These are phyloP conservation scores for Lithocarpus polystachyus DNA, from an alignment of 306 rosid species.

Conservation along the genomic window DNA sequence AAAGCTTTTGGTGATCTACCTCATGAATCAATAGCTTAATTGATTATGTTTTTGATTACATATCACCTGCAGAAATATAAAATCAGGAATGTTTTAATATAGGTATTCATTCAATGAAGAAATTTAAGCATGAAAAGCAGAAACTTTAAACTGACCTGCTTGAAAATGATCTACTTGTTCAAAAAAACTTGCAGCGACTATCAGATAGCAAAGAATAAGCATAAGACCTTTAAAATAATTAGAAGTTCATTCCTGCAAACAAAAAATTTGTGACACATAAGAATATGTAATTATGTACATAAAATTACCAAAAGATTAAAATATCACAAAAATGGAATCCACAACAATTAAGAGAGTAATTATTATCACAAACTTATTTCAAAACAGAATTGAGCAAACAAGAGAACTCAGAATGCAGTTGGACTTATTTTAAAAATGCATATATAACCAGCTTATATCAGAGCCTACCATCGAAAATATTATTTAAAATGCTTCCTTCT, in stretches of 20 bases:
- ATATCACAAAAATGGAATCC: neutral
- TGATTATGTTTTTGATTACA: neutral
- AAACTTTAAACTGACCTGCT: conserved; percentile 10
- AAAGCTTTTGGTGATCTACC: conserved; percentile 5
- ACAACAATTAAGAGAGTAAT: neutral
- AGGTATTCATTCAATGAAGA: neutral
- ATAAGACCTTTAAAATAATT: conserved; percentile 78
- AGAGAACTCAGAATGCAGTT: neutral
- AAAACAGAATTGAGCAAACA: neutral
- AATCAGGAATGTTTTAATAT: neutral
- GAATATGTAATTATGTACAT: neutral
- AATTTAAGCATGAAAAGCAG: neutral
- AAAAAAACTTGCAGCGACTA: conserved; percentile 79
- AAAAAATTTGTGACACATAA: conserved; percentile 1
- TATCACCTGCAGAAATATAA: conserved; percentile 11
- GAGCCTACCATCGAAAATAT: neutral
- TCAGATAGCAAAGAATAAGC: conserved; percentile 82
- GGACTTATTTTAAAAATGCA: neutral
- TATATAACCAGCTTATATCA: neutral
- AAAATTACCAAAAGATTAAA: neutral
- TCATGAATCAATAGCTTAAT: conserved; percentile 1
- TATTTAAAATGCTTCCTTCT: neutral
- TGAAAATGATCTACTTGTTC: conserved; percentile 58
- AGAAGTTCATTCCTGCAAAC: conserved; percentile 73
- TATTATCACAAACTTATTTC: neutral